Evolutionary conservation across 495 filamentous ascomycete genomes (phyloP).

Genomic region (Cairneyella variabilis): DNA sequence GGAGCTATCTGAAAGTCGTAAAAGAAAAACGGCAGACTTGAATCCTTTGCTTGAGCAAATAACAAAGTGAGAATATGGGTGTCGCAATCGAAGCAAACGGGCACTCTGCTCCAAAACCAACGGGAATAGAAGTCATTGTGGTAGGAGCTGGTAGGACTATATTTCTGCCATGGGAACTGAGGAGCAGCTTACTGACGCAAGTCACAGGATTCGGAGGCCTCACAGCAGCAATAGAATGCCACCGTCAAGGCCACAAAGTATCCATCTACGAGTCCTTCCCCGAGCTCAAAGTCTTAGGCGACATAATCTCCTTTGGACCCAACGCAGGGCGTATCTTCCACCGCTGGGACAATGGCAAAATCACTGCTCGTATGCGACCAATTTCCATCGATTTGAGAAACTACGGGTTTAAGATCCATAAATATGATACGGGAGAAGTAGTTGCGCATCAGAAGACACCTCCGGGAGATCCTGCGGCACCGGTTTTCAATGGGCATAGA

Average conservation of each 20-base stretch:
- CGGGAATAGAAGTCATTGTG: conserved; percentile 53
- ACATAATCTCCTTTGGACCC: conserved; percentile 49
- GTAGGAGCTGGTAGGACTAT: conserved; percentile 43
- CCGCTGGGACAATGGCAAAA: conserved; percentile 42
- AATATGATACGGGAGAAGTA: conserved; percentile 45
- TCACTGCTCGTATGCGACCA: conserved; percentile 42
- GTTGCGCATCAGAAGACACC: conserved; percentile 49
- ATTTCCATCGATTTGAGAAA: conserved; percentile 45
- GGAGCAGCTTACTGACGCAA: neutral
- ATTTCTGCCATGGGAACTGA: neutral
- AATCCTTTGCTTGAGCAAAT: no score
- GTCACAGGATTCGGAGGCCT: conserved; percentile 53
- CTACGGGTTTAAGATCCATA: conserved; percentile 37
- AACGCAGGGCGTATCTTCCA: conserved; percentile 45
- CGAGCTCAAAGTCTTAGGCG: conserved; percentile 41
- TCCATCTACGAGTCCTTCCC: conserved; percentile 46
- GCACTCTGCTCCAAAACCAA: no score
- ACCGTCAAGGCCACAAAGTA: conserved; percentile 57
- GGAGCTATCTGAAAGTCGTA: no score
- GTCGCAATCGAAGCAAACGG: no score
- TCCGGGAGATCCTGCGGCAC: conserved; percentile 34
- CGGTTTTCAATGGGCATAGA: conserved; percentile 55
- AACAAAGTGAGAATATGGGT: no score
- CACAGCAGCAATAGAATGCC: conserved; percentile 58
- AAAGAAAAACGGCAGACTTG: no score